Percentiles rank a stretch among this genome's conserved stretches.
Evolutionary conservation across 805 yeast species (phyloP).

Genomic region (Priceomyces haplophilus): DNA sequence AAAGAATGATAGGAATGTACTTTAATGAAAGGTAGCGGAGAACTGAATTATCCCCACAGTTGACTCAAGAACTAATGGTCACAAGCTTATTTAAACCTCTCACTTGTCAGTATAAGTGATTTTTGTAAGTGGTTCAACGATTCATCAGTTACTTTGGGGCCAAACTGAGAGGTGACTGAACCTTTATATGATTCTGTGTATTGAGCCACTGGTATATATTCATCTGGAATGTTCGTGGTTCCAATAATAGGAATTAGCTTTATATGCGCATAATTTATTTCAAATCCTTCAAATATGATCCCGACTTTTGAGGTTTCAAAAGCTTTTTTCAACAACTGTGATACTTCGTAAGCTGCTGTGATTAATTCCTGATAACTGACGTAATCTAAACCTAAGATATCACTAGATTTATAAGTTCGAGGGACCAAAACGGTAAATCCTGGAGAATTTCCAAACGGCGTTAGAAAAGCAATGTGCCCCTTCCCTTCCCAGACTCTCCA

Average conservation of each 20-base stretch:
- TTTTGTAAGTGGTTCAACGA: neutral
- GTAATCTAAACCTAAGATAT: neutral
- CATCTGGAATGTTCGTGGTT: neutral
- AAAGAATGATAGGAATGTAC: no score
- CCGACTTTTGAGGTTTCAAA: neutral
- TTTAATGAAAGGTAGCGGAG: no score
- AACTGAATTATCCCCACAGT: no score
- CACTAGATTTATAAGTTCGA: constrained; percentile 1
- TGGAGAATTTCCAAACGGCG: constrained; percentile 2
- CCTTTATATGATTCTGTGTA: neutral
- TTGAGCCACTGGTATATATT: no score
- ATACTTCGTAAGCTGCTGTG: neutral
- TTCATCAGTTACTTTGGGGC: neutral
- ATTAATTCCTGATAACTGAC: neutral
- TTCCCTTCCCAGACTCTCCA: constrained; percentile 1
- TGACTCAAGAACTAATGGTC: no score
- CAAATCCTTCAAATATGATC: constrained; percentile 4
- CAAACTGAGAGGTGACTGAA: neutral
- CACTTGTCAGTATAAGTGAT: neutral
- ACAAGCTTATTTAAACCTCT: no score
- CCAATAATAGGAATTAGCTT: constrained; percentile 3
- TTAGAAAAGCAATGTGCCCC: constrained; percentile 1
- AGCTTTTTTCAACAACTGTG: neutral
- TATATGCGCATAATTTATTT: constrained; percentile 2
- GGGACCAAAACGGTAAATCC: constrained; percentile 4